A percentile compares a stretch with the other conserved stretches of the same genome.
These are phyloP conservation scores for Phaffomyces opuntiae DNA, from an alignment of 805 yeast species.

Conservation along the genomic window DNA sequence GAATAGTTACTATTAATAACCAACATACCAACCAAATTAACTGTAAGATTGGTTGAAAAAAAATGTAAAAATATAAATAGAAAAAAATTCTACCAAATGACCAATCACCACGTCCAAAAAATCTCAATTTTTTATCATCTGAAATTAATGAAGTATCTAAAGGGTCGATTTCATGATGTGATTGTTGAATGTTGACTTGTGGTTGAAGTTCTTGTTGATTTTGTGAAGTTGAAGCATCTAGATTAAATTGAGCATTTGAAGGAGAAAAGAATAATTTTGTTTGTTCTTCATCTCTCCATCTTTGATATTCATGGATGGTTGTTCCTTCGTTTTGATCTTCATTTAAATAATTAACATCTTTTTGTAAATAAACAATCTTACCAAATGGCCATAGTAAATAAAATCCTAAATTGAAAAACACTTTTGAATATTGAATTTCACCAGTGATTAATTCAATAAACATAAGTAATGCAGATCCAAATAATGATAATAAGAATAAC, in stretches of 20 bases:
- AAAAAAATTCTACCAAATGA: slow-evolving; percentile 73
- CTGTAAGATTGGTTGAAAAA: slow-evolving; percentile 61
- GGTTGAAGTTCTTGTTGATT: not conserved
- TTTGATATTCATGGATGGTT: slow-evolving; percentile 72
- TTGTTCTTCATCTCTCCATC: slow-evolving; percentile 76
- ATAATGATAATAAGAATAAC: slow-evolving; percentile 44
- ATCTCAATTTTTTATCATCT: slow-evolving; percentile 38
- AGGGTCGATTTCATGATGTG: not conserved
- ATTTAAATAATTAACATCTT: slow-evolving; percentile 70
- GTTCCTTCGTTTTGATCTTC: slow-evolving; percentile 92
- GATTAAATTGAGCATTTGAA: slow-evolving; percentile 8
- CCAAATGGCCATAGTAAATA: slow-evolving; percentile 87
- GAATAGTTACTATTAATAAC: slow-evolving; percentile 83
- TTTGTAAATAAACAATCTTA: slow-evolving; percentile 68
- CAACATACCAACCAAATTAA: slow-evolving; percentile 58
- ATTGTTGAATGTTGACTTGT: too few species aligned
- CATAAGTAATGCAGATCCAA: slow-evolving; percentile 38
- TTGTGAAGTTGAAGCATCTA: not conserved
- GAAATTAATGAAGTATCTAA: slow-evolving; percentile 2
- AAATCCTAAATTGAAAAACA: slow-evolving; percentile 55
- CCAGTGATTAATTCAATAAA: slow-evolving; percentile 25
- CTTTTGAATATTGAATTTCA: slow-evolving; percentile 51
- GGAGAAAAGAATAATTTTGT: slow-evolving; percentile 67
- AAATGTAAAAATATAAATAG: slow-evolving; percentile 58
- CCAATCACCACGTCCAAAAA: slow-evolving; percentile 93